A percentile compares a stretch with the other conserved stretches of the same genome.
These are phyloP conservation scores for Conidiobolus incongruus DNA, from an alignment of 371 early-diverging fungal genomes.

Conservation along the genomic window DNA sequence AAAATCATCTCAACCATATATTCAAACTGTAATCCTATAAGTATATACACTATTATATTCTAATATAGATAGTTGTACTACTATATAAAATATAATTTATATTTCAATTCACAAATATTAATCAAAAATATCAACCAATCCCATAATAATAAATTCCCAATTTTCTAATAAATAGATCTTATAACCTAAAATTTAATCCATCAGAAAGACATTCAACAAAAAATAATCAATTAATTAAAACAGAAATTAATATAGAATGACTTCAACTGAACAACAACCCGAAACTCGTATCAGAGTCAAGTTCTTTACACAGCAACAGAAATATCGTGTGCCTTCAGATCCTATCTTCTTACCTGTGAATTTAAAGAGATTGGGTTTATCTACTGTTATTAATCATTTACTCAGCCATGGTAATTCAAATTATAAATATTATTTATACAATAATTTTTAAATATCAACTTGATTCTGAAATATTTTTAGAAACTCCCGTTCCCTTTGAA, in stretches of 20 bases:
- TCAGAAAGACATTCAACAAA: neutral
- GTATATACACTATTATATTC: no score
- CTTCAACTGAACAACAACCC: neutral
- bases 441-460: neutral
- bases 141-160: neutral
- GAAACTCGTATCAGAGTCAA: constrained; percentile 60
- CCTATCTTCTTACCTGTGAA: constrained; percentile 66
- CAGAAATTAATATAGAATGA: neutral
- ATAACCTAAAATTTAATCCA: neutral
- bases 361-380: constrained; percentile 66
- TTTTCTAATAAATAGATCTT: neutral
- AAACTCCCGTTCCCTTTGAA: constrained; percentile 68
- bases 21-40: no score
- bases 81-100: no score
- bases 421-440: neutral
- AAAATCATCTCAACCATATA: no score
- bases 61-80: no score
- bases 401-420: constrained; percentile 21
- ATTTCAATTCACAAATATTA: neutral
- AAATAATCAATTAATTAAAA: neutral
- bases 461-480: constrained; percentile 13
- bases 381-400: constrained; percentile 78
- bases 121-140: neutral
- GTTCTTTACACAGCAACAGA: constrained; percentile 43
- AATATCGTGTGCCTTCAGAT: constrained; percentile 54